These are phyloP conservation scores for Cryptosporidium bovis DNA, from an alignment of 169 alveolate genomes.

Conservation along the genomic window DNA sequence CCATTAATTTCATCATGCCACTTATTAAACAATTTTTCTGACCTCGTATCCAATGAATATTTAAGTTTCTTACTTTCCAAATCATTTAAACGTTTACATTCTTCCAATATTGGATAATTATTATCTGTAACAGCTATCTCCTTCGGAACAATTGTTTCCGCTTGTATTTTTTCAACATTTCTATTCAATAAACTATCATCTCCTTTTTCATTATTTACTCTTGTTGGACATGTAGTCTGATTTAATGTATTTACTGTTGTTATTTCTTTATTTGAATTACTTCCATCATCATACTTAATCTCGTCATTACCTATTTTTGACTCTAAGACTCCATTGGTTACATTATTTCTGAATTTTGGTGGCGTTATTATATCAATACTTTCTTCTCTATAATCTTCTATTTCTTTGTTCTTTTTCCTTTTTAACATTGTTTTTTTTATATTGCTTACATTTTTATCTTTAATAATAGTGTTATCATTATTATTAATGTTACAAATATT, in stretches of 20 bases:
- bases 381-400: not conserved
- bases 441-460: too few relatives aligned
- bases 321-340: too few relatives aligned
- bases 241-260: not conserved
- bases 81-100: not conserved
- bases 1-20: conserved; percentile 26
- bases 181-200: not conserved
- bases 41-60: conserved; percentile 39
- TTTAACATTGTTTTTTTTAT: not conserved
- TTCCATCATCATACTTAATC: not conserved
- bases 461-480: not conserved
- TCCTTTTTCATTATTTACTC: not conserved
- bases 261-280: not conserved
- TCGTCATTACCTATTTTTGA: not conserved
- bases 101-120: conserved; percentile 8
- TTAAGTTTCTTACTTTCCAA: conserved; percentile 37
- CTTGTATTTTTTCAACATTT: not conserved
- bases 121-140: conserved; percentile 38
- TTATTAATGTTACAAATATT: not conserved
- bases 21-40: conserved; percentile 31
- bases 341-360: not conserved
- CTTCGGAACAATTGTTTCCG: not conserved
- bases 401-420: not conserved
- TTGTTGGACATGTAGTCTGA: conserved; percentile 50
- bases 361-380: not conserved